Base-by-base conservation (phyloP, 225 moss, liverwort and hornwort species). In the Neckera pumila region DNA sequence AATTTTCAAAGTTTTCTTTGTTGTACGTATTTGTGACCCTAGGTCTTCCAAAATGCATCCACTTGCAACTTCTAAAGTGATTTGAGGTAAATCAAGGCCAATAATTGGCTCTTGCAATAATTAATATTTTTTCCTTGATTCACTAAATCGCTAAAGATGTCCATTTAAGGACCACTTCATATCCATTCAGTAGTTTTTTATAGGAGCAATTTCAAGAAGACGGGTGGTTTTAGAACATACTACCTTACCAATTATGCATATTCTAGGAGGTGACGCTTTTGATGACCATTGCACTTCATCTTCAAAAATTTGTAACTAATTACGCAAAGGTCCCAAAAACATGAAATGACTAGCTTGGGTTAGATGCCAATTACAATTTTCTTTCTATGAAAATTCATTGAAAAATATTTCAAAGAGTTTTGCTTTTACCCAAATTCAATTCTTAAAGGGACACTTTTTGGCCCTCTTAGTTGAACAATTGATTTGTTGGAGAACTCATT, bases 361-460 rank as follows among this genome's bases (percentile, higher is more conserved):
- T 40, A 25, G 4, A 40, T 70, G 26, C 0, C 15, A 42, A 26
- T 25, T 26, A 2, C 7, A 26, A 9, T 28, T 72, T 45, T 30
- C 15, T 73, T 17, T 45, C 11, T 17, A 16, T 45, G 2, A 17
- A 17, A 45, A 17, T 43, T 72, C 28, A 28, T 0, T 16, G 3
- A 5, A 27, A 15, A 27, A 27, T 28, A 72, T 28, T 43, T 72
- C 27, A 43, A 28, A 6, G 42, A 17, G 2, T 72, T 16, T 15
- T 3, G 10, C 16, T 72, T 43, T 28, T 0, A 0, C 9, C 3
- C 0, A 26, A 38, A 17, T 72, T 43, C 2, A 27, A 0, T 6
- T 27, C 3, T 27, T 16, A 14, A 8, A 25, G 0, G 13, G 23
- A n/a, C 6, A 4, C 10, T 40, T 23, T 40, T 0, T 25, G 6